These are phyloP conservation scores for Pythium sp. DNA, from an alignment of 352 stramenopile species.

Conservation along the genomic window DNA sequence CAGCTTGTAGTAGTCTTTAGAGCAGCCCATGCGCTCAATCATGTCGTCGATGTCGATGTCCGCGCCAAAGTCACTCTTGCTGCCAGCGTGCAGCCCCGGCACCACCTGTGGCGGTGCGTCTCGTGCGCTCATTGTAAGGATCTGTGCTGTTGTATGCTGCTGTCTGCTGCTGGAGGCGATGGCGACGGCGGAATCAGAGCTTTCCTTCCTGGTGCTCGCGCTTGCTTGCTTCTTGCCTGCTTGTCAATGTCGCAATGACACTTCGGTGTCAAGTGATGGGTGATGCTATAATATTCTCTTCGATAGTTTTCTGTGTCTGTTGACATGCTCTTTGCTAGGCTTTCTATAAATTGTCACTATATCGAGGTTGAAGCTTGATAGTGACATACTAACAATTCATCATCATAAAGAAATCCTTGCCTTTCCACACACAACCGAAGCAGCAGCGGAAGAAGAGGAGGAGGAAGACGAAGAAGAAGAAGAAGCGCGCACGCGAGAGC, in stretches of 20 bases:
- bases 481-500: not conserved
- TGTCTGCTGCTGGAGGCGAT: not conserved
- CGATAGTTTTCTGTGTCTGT: not conserved
- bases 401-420: not conserved
- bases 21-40: slow-evolving; percentile 83
- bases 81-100: slow-evolving; percentile 65
- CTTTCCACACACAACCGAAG: not conserved
- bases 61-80: slow-evolving; percentile 77
- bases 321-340: not conserved
- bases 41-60: slow-evolving; percentile 83
- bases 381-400: not conserved
- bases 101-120: slow-evolving; percentile 31
- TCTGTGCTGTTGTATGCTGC: not conserved
- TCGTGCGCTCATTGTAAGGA: not conserved
- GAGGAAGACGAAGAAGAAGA: not conserved
- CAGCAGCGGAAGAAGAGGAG: not conserved
- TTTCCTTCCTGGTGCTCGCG: not conserved
- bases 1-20: slow-evolving; percentile 83
- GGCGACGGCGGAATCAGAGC: not conserved
- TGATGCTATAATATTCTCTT: not conserved
- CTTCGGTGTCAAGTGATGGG: not conserved
- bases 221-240: not conserved
- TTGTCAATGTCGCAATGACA: slow-evolving; percentile 14
- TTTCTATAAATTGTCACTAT: slow-evolving; percentile 5
- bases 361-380: not conserved